Base-by-base conservation (phyloP, 306 rosid species). In the Castanospermum australe region DNA sequence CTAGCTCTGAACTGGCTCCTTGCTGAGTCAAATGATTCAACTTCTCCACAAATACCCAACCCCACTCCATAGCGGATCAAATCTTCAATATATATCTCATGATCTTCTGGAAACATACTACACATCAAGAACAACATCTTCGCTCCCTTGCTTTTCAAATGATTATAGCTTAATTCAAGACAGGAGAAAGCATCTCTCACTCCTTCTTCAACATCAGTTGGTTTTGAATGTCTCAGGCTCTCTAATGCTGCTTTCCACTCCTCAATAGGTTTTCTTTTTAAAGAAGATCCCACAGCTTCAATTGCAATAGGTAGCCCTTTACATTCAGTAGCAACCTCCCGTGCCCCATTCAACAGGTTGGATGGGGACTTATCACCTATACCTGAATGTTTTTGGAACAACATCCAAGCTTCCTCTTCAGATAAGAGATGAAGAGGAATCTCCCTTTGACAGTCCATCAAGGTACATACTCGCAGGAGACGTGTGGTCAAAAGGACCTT, bases 41-140 rank as follows among this genome's bases (percentile, higher is more conserved):
- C 59, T 18, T 52, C 28, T 13, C 52, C 57, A 25, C 38, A 67
- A 10, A 67, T 1, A 3, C 73, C 73, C 2, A 42, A 36, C 21
- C 55, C 73, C 38, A 67, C 55, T 44, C 56, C 73, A 8, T 67
- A 67, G 14, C 42, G 42, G 38, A 67, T 6, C 22, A 67, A 24
- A 52, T 67, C 73, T 22, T 67, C 73, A 44, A 67, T 47, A 67
- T 7, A 52, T 55, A 67, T 67, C 5, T 67, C 56, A 24, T 67
- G 73, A 67, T 67, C 55, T 67, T 67, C 73, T 24, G 73, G 73
- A 67, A 67, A 67, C 56, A 67, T 44, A 4, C 55, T 41, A 44
- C 73, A 67, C 24, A 67, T 22, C 55, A 67, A 15, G 35, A 67
- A 67, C 17, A 67, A 22, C 55, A 14, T 22, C 55, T 67, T 42